Conservation (phyloP, 768 basidiomycete genomes). For the Cantharellus cinnabarinus region DNA sequence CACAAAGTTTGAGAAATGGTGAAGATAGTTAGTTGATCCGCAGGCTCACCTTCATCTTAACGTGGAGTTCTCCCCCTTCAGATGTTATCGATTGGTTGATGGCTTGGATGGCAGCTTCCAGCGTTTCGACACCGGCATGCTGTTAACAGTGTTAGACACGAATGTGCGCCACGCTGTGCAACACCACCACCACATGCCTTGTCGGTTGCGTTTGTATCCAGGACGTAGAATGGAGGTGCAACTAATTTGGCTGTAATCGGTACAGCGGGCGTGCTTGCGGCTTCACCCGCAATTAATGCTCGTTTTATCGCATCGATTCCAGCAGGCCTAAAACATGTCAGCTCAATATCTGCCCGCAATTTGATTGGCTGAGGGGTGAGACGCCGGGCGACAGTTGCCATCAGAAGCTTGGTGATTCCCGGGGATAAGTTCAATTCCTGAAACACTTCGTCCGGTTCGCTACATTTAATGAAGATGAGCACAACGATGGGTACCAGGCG, state of each 20-base stretch:
- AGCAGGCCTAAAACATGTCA: constrained; percentile 87
- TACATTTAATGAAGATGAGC: constrained; percentile 12
- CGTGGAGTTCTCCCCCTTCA: constrained; percentile 65
- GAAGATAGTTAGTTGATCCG: background rate
- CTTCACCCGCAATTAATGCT: constrained; percentile 76
- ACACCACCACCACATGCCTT: constrained; percentile 31
- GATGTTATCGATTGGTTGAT: constrained; percentile 72
- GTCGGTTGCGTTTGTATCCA: constrained; percentile 91
- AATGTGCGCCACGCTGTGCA: background rate
- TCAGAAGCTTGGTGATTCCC: constrained; percentile 41
- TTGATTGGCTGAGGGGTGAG: constrained; percentile 98
- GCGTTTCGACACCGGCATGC: constrained; percentile 76
- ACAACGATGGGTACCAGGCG: background rate
- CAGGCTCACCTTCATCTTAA: constrained; percentile 81
- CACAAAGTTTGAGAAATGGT: background rate
- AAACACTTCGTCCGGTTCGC: constrained; percentile 68
- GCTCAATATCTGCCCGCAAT: constrained; percentile 90
- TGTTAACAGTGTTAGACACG: constrained; percentile 12
- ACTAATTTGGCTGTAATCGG: constrained; percentile 96
- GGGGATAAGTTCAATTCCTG: constrained; percentile 35
- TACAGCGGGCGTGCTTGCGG: constrained; percentile 62
- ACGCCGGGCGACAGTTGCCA: constrained; percentile 74
- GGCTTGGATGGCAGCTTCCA: constrained; percentile 82
- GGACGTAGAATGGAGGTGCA: constrained; percentile 87
- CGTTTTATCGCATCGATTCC: constrained; percentile 95